phyloP scores from a whole-genome alignment of 192 early-diverging fungal genomes.

The Umbelopsis sp. region DNA sequence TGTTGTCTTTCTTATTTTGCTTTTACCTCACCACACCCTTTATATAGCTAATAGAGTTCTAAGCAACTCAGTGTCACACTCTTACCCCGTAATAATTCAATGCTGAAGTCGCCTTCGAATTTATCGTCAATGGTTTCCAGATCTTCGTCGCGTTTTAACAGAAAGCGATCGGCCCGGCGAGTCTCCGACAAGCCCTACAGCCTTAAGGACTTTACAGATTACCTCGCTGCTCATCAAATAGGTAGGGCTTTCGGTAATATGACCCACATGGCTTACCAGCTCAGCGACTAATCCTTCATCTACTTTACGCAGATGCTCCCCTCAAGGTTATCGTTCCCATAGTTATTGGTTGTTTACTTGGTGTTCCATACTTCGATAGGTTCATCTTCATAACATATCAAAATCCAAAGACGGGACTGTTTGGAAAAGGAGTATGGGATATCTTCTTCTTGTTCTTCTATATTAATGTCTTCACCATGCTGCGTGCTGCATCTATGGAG shows the following conservation, averaged over 20 bases:
- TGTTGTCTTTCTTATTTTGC: constrained; percentile 6
- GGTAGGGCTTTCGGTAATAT: constrained; percentile 23
- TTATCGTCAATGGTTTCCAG: constrained; percentile 11
- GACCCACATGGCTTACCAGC: no score
- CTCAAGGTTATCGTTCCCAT: constrained; percentile 39
- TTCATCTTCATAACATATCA: constrained; percentile 38
- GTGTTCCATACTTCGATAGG: constrained; percentile 34
- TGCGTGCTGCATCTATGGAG: constrained; percentile 50
- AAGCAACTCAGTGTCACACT: no score
- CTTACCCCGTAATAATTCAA: neutral
- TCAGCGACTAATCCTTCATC: neutral
- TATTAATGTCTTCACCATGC: constrained; percentile 63
- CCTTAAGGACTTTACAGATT: constrained; percentile 23
- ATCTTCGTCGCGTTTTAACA: constrained; percentile 10
- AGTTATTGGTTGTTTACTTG: constrained; percentile 37
- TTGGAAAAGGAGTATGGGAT: constrained; percentile 62
- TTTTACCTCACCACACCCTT: neutral
- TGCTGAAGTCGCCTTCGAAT: constrained; percentile 14
- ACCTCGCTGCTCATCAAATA: constrained; percentile 45
- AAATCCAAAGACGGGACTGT: constrained; percentile 36
- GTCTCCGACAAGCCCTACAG: neutral
- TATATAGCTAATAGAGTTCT: neutral
- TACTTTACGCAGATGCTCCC: constrained; percentile 46
- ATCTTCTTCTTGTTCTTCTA: constrained; percentile 66
- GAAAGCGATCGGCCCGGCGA: constrained; percentile 9